phyloP scores from a whole-genome alignment of 768 basidiomycete species.

The Candolleomyces aberdarensis region DNA sequence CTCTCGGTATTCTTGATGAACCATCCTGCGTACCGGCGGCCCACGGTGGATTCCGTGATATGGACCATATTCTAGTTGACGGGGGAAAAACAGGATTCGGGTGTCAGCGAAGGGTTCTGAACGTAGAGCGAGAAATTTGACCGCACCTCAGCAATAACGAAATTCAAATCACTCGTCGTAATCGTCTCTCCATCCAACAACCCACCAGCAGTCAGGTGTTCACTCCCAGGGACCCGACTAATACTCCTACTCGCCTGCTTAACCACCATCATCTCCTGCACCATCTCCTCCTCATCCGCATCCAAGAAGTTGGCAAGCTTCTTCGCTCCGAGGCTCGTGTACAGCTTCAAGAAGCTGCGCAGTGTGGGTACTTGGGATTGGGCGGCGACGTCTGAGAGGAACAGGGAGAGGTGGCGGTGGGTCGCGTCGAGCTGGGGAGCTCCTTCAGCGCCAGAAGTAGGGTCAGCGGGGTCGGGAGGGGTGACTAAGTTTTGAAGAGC shows the following conservation, averaged over 20 bases:
- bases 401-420: slow-evolving; percentile 79
- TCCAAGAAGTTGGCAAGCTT: slow-evolving; percentile 93
- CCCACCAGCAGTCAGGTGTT: slow-evolving; percentile 35
- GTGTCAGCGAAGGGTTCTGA: not conserved
- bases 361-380: slow-evolving; percentile 79
- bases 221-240: slow-evolving; percentile 57
- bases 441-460: slow-evolving; percentile 23
- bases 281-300: slow-evolving; percentile 88
- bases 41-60: slow-evolving; percentile 92
- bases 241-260: slow-evolving; percentile 84
- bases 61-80: slow-evolving; percentile 85
- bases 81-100: no score
- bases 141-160: slow-evolving; percentile 87
- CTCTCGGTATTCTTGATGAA: slow-evolving; percentile 96
- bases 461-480: slow-evolving; percentile 33
- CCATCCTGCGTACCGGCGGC: slow-evolving; percentile 92
- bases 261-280: slow-evolving; percentile 96
- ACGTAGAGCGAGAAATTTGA: slow-evolving; percentile 7
- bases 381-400: slow-evolving; percentile 78
- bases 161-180: slow-evolving; percentile 91
- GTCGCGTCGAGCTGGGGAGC: slow-evolving; percentile 62
- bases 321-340: slow-evolving; percentile 87
- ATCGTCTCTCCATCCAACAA: slow-evolving; percentile 84
- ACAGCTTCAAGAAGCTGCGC: slow-evolving; percentile 90
- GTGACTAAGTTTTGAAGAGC: slow-evolving; percentile 51